Evolutionary conservation across 148 eudicot genomes (phyloP).

Genomic region (Chenopodium formosanum): DNA sequence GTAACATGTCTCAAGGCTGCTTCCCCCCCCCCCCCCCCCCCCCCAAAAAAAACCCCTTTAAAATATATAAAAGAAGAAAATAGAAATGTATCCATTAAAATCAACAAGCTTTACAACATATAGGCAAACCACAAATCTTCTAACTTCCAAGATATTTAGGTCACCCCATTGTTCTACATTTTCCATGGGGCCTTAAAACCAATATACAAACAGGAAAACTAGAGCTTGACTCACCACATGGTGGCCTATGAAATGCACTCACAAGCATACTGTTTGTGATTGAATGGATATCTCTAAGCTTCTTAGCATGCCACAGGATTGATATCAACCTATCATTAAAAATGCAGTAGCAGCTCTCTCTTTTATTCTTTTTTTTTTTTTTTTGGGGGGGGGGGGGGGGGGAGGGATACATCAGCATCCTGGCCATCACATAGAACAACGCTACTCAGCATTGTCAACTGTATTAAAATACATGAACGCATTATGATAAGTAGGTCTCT

Average conservation of each 20-base stretch:
- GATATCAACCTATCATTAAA: neutral
- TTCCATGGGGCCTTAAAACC: neutral
- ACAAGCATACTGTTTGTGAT: neutral
- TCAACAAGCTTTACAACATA: too few species aligned
- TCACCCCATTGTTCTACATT: neutral
- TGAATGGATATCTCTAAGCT: neutral
- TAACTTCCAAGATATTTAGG: neutral
- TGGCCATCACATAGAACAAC: too few species aligned
- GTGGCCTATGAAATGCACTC: neutral
- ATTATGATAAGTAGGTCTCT: too few species aligned
- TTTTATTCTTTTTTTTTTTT: neutral
- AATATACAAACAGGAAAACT: neutral
- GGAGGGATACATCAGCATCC: neutral
- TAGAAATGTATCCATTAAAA: neutral
- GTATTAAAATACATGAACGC: too few species aligned
- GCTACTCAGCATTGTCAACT: too few species aligned
- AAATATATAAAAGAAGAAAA: neutral
- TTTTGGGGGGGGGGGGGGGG: too few species aligned
- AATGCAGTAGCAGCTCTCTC: neutral
- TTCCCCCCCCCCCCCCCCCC: neutral
- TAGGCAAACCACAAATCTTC: neutral
- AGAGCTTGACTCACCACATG: neutral
- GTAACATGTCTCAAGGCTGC: neutral
- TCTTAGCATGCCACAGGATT: neutral
- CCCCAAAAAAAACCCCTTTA: neutral